These are phyloP conservation scores for Alnus glutinosa DNA, from an alignment of 306 rosid genomes.

Conservation along the genomic window DNA sequence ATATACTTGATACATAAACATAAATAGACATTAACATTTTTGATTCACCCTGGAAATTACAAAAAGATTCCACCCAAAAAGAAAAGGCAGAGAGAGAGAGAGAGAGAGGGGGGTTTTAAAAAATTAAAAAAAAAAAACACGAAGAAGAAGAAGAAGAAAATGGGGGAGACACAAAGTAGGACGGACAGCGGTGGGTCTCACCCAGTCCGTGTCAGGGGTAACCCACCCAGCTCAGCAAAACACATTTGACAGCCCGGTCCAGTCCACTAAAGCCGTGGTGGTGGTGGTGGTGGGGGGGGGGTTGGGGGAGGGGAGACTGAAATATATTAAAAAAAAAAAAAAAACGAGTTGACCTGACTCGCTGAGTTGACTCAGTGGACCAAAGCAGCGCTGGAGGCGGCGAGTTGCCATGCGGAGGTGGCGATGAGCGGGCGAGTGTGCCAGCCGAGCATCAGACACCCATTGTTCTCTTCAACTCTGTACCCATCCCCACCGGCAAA, in stretches of 20 bases:
- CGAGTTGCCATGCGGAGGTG: constrained; percentile 86
- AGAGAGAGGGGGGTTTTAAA: not conserved
- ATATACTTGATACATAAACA: constrained; percentile 28
- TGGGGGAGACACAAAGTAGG: constrained; percentile 25
- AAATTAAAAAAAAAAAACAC: not conserved
- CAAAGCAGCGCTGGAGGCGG: constrained; percentile 21
- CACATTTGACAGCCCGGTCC: constrained; percentile 40
- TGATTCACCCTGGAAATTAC: constrained; percentile 51
- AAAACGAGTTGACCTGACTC: constrained; percentile 3
- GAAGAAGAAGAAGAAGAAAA: not conserved
- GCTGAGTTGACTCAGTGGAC: constrained; percentile 53
- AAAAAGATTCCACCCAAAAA: constrained; percentile 50
- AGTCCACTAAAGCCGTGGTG: not conserved
- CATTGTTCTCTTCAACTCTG: constrained; percentile 76
- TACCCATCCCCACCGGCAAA: constrained; percentile 89
- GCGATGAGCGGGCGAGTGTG: constrained; percentile 86
- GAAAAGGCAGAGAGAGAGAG: constrained; percentile 21
- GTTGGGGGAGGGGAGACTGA: not conserved
- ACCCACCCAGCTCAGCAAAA: constrained; percentile 56
- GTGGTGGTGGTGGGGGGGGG: not conserved
- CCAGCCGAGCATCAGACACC: constrained; percentile 83
- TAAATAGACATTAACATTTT: constrained; percentile 34
- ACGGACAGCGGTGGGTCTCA: constrained; percentile 59
- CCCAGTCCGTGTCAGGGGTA: constrained; percentile 36
- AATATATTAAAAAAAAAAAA: not conserved